Evolutionary conservation across 441 rosid genomes (phyloP), one percentile per base, ranked within the genome.

Genomic region (Syzygium syzygioides): DNA sequence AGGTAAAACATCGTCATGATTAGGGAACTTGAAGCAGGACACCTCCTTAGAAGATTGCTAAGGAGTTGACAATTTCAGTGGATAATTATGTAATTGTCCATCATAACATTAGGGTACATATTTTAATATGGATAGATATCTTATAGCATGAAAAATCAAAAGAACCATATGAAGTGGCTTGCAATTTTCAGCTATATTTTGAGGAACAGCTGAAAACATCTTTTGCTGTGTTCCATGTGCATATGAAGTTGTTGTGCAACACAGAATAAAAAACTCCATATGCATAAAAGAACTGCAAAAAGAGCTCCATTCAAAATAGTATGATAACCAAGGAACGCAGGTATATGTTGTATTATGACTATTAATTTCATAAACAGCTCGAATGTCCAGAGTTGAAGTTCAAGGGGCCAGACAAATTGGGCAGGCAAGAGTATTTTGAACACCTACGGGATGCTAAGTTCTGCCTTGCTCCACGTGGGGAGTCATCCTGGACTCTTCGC

Each of bases 401-500:
- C 86, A 95, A 96, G 14, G 99, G 99, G 88, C 92, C 97, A 6
- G 95, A 95, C 60, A 98, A 97, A 92, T 91, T 96, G 66, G 97
- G 96, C 88, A 95, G 94, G 91, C 87, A 92, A 41, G 98, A 96
- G 79, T 98, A 98, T 90, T 98, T 98, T 93, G 94, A 98, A 88
- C 99, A 98, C 93, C 93, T 98, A 76, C 93, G 96, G 88, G 93
- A 95, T 87, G 97, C 99, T 79, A 98, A 95, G 93, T 98, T 98
- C 92, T 98, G 99, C 92, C 96, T 97, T 53, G 98, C 98, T 87
- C 99, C 99, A 41, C 96, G 99, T 30, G 99, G 99, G 85, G 97
- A 96, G 87, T 98, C 99, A 91, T 98, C 99, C 19, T 97, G 99
- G 99, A 96, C 99, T 7, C 99, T 97, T 91, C 95, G 99, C 85